Conservation (phyloP, 2,329 filamentous ascomycete genomes). For the Paecilomyces formosus region DNA sequence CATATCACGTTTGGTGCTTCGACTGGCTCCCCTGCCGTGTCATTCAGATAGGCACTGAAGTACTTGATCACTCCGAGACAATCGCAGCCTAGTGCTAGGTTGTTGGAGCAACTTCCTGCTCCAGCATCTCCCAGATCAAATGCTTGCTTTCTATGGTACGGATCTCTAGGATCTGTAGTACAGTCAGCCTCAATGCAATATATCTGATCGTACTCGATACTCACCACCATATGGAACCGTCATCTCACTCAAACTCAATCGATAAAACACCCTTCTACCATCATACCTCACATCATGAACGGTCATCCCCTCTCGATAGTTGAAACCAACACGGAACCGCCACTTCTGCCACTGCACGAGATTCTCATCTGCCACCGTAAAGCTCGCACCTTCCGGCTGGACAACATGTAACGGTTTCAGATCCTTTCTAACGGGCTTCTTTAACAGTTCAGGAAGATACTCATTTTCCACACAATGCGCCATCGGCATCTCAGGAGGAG, state of each 20-base stretch:
- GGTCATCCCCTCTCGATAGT: slow-evolving; percentile 59
- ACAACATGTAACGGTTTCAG: slow-evolving; percentile 62
- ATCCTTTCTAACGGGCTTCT: slow-evolving; percentile 29
- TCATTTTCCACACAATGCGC: slow-evolving; percentile 2
- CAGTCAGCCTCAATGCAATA: background rate
- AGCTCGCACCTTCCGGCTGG: slow-evolving; percentile 60
- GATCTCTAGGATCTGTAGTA: slow-evolving; percentile 47
- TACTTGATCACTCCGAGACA: slow-evolving; percentile 60
- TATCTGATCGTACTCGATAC: background rate
- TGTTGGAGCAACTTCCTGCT: slow-evolving; percentile 56
- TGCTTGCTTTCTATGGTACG: slow-evolving; percentile 60
- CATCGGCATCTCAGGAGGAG: background rate
- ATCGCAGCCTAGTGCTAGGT: slow-evolving; percentile 59
- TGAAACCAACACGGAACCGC: slow-evolving; percentile 61
- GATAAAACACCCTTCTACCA: slow-evolving; percentile 54
- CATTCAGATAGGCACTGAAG: slow-evolving; percentile 47
- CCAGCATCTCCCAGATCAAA: slow-evolving; percentile 64
- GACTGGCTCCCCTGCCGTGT: slow-evolving; percentile 45
- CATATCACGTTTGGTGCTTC: slow-evolving; percentile 56
- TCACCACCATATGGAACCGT: slow-evolving; percentile 21
- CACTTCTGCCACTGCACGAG: slow-evolving; percentile 58
- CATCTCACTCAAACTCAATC: slow-evolving; percentile 61
- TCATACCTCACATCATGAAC: slow-evolving; percentile 62
- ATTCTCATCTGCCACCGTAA: slow-evolving; percentile 46
- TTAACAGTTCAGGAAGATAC: slow-evolving; percentile 1